Percentiles rank a stretch among this genome's conserved stretches.
Evolutionary conservation across 345 rosid genomes (phyloP).

Genomic region (Eucalyptus virginea): DNA sequence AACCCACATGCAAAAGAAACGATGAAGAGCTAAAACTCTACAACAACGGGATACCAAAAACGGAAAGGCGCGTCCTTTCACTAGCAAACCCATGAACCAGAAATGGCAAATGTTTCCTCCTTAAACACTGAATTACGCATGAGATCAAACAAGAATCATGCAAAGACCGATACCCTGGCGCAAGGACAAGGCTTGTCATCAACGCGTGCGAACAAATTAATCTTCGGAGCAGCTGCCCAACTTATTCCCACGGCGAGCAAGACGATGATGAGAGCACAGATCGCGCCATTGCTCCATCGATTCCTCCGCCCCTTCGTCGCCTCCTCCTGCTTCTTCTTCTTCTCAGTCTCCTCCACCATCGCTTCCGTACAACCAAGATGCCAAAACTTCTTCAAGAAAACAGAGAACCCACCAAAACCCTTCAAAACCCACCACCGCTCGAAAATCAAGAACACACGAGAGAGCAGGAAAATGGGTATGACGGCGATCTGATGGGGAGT

Average conservation of each 20-base stretch:
- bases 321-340: constrained; percentile 1
- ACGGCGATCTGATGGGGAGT: background rate
- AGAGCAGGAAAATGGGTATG: background rate
- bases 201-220: constrained; percentile 10
- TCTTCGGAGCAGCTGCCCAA: background rate
- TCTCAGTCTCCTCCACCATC: constrained; percentile 4
- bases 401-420: background rate
- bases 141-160: background rate
- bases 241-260: background rate
- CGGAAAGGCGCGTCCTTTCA: background rate
- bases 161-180: constrained; percentile 30
- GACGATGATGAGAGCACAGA: background rate
- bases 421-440: background rate
- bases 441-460: background rate
- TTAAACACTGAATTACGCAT: background rate
- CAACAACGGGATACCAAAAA: background rate
- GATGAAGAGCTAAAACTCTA: background rate
- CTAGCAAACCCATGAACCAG: background rate
- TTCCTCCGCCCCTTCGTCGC: background rate
- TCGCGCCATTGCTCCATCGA: background rate
- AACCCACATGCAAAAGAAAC: background rate
- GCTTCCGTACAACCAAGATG: background rate
- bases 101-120: background rate
- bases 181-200: constrained; percentile 33
- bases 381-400: background rate